Evolutionary conservation across 1,284 basidiomycete species (phyloP), one percentile per base, ranked within the genome.

Genomic region (Cryptococcus jaspeensis): DNA sequence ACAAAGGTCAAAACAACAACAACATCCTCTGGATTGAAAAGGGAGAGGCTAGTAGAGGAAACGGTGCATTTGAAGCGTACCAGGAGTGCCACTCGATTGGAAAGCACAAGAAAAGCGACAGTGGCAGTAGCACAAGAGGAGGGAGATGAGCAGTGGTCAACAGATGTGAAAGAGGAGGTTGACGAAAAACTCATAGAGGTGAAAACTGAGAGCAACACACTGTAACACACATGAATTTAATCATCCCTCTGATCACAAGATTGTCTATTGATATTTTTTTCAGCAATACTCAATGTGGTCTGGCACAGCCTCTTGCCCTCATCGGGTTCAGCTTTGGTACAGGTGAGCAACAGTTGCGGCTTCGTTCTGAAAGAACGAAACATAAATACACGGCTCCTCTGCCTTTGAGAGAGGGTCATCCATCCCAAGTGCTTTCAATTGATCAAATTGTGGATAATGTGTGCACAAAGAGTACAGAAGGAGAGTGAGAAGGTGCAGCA

Each of bases 51-150:
- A 1, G 45, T 46, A 44, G 47, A 55, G 44, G 16, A 28, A 44
- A 39, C 47, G 1, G 23, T 25, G 51, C 20, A 22, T 13, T 42
- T 56, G 41, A 60, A 60, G 42, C 42, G 59, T 39, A 60, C 59
- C 16, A 40, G 59, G 32, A 60, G 59, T 50, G 51, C 45, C n/a
- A 54, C 59, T 12, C 45, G 47, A 9, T 23, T 39, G 23, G 41
- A 35, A 20, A 13, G 49, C 5, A 53, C 22, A 22, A 20, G 15
- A 38, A 8, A 5, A 9, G 15, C 35, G 12, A 22, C 48, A 12
- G 32, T 25, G 13, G 9, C n/a, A 46, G 45, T 13, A 46, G 13
- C 28, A 16, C 22, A 18, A 43, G 18, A 43, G 9, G 41, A 15
- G 1, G n/a, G 15, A 3, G 11, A 8, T 36, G 25, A 3, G n/a